Evolutionary conservation across 1,139 yeast genomes (phyloP), one percentile per base, ranked within the genome.

Genomic region (Lodderomyces oxycetoniae): DNA sequence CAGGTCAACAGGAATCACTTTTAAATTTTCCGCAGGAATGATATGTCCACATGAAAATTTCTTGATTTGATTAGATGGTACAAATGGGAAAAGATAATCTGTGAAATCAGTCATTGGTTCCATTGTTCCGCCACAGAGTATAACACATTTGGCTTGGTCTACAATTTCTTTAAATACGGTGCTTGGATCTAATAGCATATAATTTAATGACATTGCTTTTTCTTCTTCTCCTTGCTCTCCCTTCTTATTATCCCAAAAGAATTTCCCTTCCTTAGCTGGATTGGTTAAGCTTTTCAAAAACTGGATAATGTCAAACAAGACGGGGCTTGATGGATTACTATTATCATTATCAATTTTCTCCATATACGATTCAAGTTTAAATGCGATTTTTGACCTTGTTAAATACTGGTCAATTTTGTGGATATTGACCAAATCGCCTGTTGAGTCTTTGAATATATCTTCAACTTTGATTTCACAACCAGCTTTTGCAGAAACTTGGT

Each of bases 121-220:
- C 96, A 89, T 88, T 0, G 98, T 89, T 12, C 98, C 98, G 24
- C 98, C 98, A 8, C 96, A 94, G 4, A 89, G 55, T 3, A 89
- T 64, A 0, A 89, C 81, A 52, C 93, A 82, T 44, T 70, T 72
- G 0, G 89, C 72, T 22, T 78, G 72, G 5, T 76, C 74, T 0
- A 86, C 75, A 2, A 89, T 65, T 9, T 78, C 80, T 39, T 68
- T 67, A 51, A 89, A 87, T 2, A 77, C 64, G 33, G 73, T 75
- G 37, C 89, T 77, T 1, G 96, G 95, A 49, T 89, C 96, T 9
- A 89, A 62, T 10, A 88, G 59, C 69, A 88, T 72, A 47, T 89
- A 89, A 43, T 77, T 76, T 30, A 87, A 55, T 1, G 68, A 55
- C 0, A 65, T 47, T 8, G 42, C 32, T 7, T 10, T 7, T 8